Conservation (phyloP, 495 filamentous ascomycete species). For the Mytilinidion resinicola region DNA sequence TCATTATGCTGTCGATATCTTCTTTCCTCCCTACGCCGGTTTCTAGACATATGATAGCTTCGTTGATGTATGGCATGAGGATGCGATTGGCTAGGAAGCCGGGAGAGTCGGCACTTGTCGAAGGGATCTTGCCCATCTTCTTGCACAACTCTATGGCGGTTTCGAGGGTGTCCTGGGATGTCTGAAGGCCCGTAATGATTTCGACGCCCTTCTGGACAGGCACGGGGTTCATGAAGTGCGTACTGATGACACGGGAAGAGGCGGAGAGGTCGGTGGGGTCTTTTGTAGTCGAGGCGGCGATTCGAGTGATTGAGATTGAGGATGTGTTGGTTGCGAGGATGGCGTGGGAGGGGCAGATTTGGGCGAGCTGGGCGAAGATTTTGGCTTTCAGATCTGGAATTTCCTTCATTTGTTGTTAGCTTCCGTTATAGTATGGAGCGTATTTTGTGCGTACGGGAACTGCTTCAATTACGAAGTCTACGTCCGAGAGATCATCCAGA, state of each 20-base stretch:
- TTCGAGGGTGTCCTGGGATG: slow-evolving; percentile 69
- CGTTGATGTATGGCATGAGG: slow-evolving; percentile 99
- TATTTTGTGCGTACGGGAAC: slow-evolving; percentile 51
- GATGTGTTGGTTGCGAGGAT: slow-evolving; percentile 97
- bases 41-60: slow-evolving; percentile 93
- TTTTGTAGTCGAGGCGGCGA: slow-evolving; percentile 68
- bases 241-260: slow-evolving; percentile 83
- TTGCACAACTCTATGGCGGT: slow-evolving; percentile 82
- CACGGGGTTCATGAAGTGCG: slow-evolving; percentile 99
- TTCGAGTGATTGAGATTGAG: slow-evolving; percentile 93
- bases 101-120: slow-evolving; percentile 78
- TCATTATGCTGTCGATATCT: slow-evolving; percentile 96
- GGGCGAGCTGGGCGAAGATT: slow-evolving; percentile 80
- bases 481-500: slow-evolving; percentile 70
- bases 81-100: slow-evolving; percentile 97
- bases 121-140: slow-evolving; percentile 88
- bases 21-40: slow-evolving; percentile 82
- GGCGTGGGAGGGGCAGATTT: slow-evolving; percentile 77
- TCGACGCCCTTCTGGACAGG: slow-evolving; percentile 96
- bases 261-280: slow-evolving; percentile 73
- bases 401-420: slow-evolving; percentile 43
- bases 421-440: background rate
- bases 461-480: slow-evolving; percentile 98
- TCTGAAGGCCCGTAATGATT: slow-evolving; percentile 92
- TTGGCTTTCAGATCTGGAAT: slow-evolving; percentile 75